Base-by-base conservation (phyloP, 169 alveolate species). In the Cryptosporidium felis region DNA sequence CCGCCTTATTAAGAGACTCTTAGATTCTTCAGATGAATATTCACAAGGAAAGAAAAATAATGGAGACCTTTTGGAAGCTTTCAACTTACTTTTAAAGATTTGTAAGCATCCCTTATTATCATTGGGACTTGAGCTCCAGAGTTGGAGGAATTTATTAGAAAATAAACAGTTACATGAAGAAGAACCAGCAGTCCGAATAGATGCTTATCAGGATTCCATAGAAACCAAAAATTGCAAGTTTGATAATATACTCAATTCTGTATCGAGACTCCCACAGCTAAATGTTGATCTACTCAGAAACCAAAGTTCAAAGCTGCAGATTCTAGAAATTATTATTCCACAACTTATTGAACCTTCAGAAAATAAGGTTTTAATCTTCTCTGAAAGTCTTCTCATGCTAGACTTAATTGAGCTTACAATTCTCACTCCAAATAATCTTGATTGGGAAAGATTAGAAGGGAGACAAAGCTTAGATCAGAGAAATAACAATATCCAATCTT, bases 31-130 rank as follows among this genome's bases (percentile, higher is more conserved):
- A 47, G 38, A 60, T 51, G 3, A 8, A 81, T n/a, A 30, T 56
- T 34, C 18, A n/a, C 45, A 44, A 51, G 45, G 23, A 40, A 56
- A 36, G 8, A 67, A 56, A 80, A 80, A 82, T 23, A 61, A 82
- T 23, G 74, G 89, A 26, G 79, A n/a, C 26, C 74, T 82, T 18
- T 80, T 90, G 60, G 60, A 79, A 8, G 36, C 80, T n/a, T 42
- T 90, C 36, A 60, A 60, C 28, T 80, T 58, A 5, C 79, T 90
- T 30, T 67, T 88, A 47, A 89, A 91, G 23, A 59, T 91, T 18
- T 91, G 94, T 51, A 79, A 82, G 23, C 94, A 91, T 63, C 94
- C 94, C 2, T 38, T 63, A n/a, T 49, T 91, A 44, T 36, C 88
- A 12, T 67, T 88, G 38, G 32, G 40, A 23, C 51, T 30, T 16